phyloP scores from a whole-genome alignment of 257 asterid genomes.

The Voacanga thouarsii region DNA sequence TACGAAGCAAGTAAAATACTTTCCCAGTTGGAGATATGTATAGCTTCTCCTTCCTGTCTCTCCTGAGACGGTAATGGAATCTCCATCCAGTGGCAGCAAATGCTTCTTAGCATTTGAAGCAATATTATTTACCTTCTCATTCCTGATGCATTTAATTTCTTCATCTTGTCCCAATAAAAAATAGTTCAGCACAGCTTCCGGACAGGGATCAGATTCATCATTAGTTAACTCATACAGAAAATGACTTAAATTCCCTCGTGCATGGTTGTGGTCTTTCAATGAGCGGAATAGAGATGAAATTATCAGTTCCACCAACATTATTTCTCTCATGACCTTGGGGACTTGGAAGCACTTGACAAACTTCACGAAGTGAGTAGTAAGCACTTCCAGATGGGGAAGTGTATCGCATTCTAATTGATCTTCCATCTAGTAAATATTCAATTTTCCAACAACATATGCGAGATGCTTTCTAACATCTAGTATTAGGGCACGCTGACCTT shows the following conservation, averaged over 20 bases:
- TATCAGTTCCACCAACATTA: conserved; percentile 17
- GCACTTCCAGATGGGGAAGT: conserved; percentile 42
- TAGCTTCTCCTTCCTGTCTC: conserved; percentile 29
- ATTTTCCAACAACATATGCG: conserved; percentile 56
- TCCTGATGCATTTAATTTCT: background rate
- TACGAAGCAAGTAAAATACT: conserved; percentile 42
- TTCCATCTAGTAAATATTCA: conserved; percentile 17
- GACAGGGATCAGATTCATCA: conserved; percentile 45
- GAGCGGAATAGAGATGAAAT: conserved; percentile 17
- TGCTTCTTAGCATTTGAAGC: conserved; percentile 51
- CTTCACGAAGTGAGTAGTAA: conserved; percentile 36
- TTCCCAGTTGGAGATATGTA: conserved; percentile 52
- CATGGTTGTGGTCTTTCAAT: conserved; percentile 27
- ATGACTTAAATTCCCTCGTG: conserved; percentile 25
- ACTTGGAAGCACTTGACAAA: conserved; percentile 27
- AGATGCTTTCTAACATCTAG: conserved; percentile 48
- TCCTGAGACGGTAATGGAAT: conserved; percentile 17
- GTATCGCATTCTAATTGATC: conserved; percentile 30
- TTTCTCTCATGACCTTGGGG: conserved; percentile 11
- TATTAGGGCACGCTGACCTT: background rate
- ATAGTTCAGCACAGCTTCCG: conserved; percentile 57
- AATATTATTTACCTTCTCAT: background rate
- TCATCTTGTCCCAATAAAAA: background rate
- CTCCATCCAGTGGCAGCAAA: conserved; percentile 67
- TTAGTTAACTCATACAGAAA: conserved; percentile 9